Evolutionary conservation across 2,329 filamentous ascomycete genomes (phyloP).

Genomic region (Xylariaceae sp.): DNA sequence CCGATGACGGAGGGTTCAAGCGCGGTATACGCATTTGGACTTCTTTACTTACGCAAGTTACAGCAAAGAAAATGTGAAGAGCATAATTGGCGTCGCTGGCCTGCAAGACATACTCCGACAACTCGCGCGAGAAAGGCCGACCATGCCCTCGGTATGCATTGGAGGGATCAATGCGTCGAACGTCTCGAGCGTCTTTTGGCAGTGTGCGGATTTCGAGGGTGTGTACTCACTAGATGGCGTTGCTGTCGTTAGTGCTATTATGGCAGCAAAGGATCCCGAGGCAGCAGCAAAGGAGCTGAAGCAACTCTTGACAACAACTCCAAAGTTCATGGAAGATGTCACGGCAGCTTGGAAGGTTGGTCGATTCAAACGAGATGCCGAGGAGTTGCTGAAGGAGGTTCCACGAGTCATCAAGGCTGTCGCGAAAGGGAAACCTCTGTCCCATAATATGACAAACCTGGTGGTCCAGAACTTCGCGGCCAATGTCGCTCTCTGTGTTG

Average conservation of each 20-base stretch:
- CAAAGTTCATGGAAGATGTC: constrained; percentile 25
- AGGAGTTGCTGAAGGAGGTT: constrained; percentile 29
- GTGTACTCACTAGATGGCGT: constrained; percentile 71
- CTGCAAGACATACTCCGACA: constrained; percentile 63
- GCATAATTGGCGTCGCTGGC: constrained; percentile 72
- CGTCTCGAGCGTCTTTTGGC: constrained; percentile 69
- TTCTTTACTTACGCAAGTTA: background rate
- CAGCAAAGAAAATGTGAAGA: constrained; percentile 84
- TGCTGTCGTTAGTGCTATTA: constrained; percentile 85
- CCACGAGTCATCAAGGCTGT: constrained; percentile 58
- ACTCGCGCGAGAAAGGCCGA: constrained; percentile 48
- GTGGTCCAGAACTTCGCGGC: constrained; percentile 95
- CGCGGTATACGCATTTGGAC: no score
- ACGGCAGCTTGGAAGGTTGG: constrained; percentile 14
- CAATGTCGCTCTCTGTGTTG: constrained; percentile 81
- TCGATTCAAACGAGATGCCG: constrained; percentile 1
- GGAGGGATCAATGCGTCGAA: constrained; percentile 82
- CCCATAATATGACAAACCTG: constrained; percentile 96
- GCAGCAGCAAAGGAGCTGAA: constrained; percentile 59
- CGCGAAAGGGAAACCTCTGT: constrained; percentile 64
- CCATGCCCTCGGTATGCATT: constrained; percentile 72
- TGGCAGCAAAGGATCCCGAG: constrained; percentile 68
- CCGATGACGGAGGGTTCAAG: background rate
- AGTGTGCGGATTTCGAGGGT: constrained; percentile 49
- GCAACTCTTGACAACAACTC: constrained; percentile 48